phyloP scores from a whole-genome alignment of 352 stramenopile species.

The Pythium aristosporum region DNA sequence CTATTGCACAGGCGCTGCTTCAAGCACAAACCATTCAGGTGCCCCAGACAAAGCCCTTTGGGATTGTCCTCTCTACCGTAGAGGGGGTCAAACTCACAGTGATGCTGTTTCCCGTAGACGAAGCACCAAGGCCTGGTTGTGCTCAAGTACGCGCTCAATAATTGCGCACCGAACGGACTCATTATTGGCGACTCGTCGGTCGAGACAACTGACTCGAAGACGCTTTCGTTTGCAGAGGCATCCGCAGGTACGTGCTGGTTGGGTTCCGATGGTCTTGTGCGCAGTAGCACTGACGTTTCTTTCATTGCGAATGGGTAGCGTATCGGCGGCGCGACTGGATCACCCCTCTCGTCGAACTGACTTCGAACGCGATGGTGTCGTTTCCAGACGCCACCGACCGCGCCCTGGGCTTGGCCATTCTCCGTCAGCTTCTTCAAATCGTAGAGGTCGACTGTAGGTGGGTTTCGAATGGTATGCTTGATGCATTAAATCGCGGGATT shows the following conservation, averaged over 20 bases:
- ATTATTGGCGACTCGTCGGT: not conserved
- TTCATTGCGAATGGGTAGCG: constrained; percentile 17
- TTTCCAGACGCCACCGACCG: constrained; percentile 45
- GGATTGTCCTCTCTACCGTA: too few relatives aligned
- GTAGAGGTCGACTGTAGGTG: constrained; percentile 40
- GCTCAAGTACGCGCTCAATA: constrained; percentile 13
- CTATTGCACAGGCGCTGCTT: constrained; percentile 16
- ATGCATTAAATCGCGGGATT: not conserved
- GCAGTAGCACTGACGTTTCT: not conserved
- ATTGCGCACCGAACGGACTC: constrained; percentile 5
- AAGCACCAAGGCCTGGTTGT: constrained; percentile 12
- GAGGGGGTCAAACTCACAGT: not conserved
- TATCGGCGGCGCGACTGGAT: constrained; percentile 53
- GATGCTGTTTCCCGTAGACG: not conserved
- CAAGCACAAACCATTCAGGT: constrained; percentile 19
- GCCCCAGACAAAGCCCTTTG: not conserved
- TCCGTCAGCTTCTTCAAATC: constrained; percentile 38
- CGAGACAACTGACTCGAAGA: not conserved
- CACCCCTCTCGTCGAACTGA: constrained; percentile 51
- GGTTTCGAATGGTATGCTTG: not conserved
- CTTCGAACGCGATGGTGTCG: constrained; percentile 73
- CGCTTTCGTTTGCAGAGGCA: constrained; percentile 4
- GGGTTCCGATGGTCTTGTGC: not conserved
- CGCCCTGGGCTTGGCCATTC: constrained; percentile 32
- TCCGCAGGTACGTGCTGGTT: constrained; percentile 3